A percentile compares a stretch with the other conserved stretches of the same genome.
Conservation (phyloP, 2,329 filamentous ascomycete genomes). For the Penicillium sp. region DNA sequence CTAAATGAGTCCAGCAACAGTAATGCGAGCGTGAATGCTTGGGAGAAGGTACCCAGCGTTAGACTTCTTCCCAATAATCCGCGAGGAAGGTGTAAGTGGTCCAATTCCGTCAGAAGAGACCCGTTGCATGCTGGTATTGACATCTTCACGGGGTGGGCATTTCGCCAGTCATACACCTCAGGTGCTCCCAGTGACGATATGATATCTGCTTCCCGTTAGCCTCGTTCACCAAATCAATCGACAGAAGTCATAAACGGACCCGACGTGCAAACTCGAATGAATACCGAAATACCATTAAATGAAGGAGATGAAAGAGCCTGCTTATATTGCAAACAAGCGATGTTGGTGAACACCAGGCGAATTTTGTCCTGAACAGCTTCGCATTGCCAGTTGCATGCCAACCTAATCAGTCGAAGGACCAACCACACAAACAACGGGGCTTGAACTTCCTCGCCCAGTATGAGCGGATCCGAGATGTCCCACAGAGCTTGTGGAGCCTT, state of each 20-base stretch:
- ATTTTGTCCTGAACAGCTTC: slow-evolving; percentile 41
- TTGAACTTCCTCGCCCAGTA: slow-evolving; percentile 48
- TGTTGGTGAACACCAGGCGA: slow-evolving; percentile 35
- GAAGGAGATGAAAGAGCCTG: slow-evolving; percentile 29
- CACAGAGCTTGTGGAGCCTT: slow-evolving; percentile 68
- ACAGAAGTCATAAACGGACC: slow-evolving; percentile 32
- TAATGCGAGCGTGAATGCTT: slow-evolving; percentile 25
- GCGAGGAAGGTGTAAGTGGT: slow-evolving; percentile 32
- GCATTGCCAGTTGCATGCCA: slow-evolving; percentile 45
- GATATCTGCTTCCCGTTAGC: slow-evolving; percentile 42
- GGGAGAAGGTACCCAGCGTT: slow-evolving; percentile 28
- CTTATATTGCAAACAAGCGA: slow-evolving; percentile 34
- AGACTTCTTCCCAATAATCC: slow-evolving; percentile 26
- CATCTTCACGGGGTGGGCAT: slow-evolving; percentile 11
- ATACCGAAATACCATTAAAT: slow-evolving; percentile 29
- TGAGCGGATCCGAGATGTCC: slow-evolving; percentile 62
- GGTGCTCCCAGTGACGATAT: slow-evolving; percentile 42
- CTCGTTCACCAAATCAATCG: neutral
- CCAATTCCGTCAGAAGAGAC: slow-evolving; percentile 29
- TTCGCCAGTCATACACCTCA: slow-evolving; percentile 13
- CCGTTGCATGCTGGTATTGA: slow-evolving; percentile 28
- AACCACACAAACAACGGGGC: slow-evolving; percentile 56
- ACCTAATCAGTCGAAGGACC: slow-evolving; percentile 51
- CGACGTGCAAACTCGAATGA: slow-evolving; percentile 35
- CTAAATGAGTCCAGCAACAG: slow-evolving; percentile 32